phyloP scores from a whole-genome alignment of 225 moss, liverwort and hornwort genomes.

The Bryum argenteum region DNA sequence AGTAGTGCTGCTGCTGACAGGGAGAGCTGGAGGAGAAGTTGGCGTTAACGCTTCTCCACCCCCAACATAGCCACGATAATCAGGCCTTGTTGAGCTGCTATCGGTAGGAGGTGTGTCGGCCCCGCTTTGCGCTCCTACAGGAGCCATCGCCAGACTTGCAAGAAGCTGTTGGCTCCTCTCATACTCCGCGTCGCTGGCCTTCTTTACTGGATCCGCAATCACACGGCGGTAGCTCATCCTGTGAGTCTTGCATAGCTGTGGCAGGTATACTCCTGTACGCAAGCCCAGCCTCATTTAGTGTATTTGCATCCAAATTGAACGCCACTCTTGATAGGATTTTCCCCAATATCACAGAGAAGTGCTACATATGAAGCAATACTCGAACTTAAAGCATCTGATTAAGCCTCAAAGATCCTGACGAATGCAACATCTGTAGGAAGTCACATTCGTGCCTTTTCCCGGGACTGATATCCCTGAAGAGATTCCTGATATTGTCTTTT shows the following conservation, averaged over 20 bases:
- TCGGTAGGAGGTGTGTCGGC: not conserved
- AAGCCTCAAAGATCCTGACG: too few species aligned
- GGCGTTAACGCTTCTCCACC: conserved; percentile 25
- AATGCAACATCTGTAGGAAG: too few species aligned
- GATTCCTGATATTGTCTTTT: too few species aligned
- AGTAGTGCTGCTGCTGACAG: not conserved
- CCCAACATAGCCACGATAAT: conserved; percentile 14
- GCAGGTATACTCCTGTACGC: conserved; percentile 72
- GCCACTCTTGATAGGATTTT: not conserved
- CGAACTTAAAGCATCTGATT: too few species aligned
- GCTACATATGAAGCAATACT: not conserved
- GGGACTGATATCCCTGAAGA: too few species aligned
- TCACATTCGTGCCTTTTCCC: too few species aligned
- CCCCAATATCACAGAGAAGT: not conserved
- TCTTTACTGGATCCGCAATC: conserved; percentile 60
- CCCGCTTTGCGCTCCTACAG: not conserved
- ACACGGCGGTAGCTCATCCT: conserved; percentile 44
- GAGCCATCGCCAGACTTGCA: conserved; percentile 3
- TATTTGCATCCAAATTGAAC: not conserved
- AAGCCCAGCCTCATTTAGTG: not conserved
- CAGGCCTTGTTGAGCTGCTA: conserved; percentile 5
- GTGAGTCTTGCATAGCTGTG: conserved; percentile 59
- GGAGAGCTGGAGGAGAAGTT: conserved; percentile 25
- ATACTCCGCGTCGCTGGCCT: conserved; percentile 40
- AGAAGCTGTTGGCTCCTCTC: conserved; percentile 17